Evolutionary conservation across 164 flowering plant species (phyloP), one percentile per base, ranked within the genome.

Genomic region (Sextonia rubra): DNA sequence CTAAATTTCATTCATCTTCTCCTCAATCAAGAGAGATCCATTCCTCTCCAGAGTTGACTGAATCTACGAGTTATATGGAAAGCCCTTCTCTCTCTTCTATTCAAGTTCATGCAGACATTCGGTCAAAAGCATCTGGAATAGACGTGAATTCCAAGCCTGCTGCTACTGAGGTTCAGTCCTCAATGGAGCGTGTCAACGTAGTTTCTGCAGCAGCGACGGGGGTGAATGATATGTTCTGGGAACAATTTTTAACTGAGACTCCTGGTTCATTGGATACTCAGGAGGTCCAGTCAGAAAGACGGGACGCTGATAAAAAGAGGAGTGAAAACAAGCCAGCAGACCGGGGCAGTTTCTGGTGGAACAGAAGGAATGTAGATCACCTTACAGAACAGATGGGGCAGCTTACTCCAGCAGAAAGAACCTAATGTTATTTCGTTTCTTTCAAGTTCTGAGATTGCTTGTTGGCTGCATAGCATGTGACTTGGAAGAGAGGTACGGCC

Each of bases 221-320:
- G 56, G 86, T 68, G 11, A 91, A 91, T 80, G 97, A 91, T 78
- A 79, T 79, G 14, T 91, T 91, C 74, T 91, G 97, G 97, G 86
- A 85, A 73, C 93, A 90, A 74, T 90, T 89, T 74, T 71, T 91
- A 47, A 90, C 94, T 0, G 97, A 91, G 76, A 81, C 81, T 25
- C 94, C 93, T 61, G 84, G 84, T 63, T 77, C 86, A 18, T 26
- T 81, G 25, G 83, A 77, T 17, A 48, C 79, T 6, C 88, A 80
- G 69, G 89, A 85, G 76, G 86, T 72, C 47, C 89, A 85, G 78
- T 81, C 87, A 32, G 85, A 82, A 76, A 80, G 85, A 69, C 76
- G 78, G 71, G 83, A 82, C 9, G 22, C 20, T 27, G 80, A 66
- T 71, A 66, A 60, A 25, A 71, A 64, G 66, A 81, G 73, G 63